Evolutionary conservation across 225 moss, liverwort and hornwort species (phyloP), one percentile per base, ranked within the genome.

Genomic region (Takakia lepidozioides): DNA sequence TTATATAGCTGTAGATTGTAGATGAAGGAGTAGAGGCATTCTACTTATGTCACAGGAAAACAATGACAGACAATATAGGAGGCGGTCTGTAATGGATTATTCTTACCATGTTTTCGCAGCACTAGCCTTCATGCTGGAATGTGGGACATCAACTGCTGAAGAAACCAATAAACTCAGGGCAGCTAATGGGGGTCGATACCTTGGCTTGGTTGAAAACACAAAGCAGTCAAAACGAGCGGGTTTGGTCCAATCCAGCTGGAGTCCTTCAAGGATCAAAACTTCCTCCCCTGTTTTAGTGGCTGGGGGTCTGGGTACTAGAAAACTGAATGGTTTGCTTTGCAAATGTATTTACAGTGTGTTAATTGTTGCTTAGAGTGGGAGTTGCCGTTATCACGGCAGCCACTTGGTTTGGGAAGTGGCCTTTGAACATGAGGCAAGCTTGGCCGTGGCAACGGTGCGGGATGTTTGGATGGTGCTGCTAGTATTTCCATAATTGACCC

Each of bases 161-260:
- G 21, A 56, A 18, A 11, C 62, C 78, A 28, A 44, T 7, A 46
- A 66, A 78, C 48, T 78, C 78, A 13, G 73, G 78, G 26, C 78
- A 73, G 11, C 28, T 23, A 1, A 56, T 38, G 26, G 73, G 41
- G 0, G 78, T 60, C 1, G 0, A 7, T 0, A 20, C 8, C 0
- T 11, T 19, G 2, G 64, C 78, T 0, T 8, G 13, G 3, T 30
- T 20, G 0, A 0, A 22, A 8, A 16, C 5, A 69, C 0, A 17
- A 22, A 52, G 2, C n/a, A 36, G 1, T 52, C n/a, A 21, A 52
- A 13, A 26, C 26, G 36, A 10, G 38, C 37, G 23, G 22, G 37
- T 3, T 15, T 16, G 14, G 37, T 3, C 6, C n/a, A 22, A 14
- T 52, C 18, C 22, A 52, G 13, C 3, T 2, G 2, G 10, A 52